Conservation (phyloP, 345 rosid species). For the Sapria himalayana region DNA sequence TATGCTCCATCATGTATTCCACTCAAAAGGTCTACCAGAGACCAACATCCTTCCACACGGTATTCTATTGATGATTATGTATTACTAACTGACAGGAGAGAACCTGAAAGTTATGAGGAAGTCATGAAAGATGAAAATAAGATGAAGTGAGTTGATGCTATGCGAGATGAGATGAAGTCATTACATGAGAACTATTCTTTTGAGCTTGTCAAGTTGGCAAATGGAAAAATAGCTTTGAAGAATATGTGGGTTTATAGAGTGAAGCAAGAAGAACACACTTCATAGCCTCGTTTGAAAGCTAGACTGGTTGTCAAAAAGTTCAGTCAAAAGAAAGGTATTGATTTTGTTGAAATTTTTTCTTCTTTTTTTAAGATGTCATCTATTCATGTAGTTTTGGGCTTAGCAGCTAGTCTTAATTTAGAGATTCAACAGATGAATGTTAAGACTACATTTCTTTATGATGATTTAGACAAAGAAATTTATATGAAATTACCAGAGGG, state of each 20-base stretch:
- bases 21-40: not conserved
- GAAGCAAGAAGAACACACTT: not conserved
- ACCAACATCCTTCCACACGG: not conserved
- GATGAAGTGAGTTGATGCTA: not conserved
- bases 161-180: constrained; percentile 1
- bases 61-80: not conserved
- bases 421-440: not conserved
- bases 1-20: not conserved
- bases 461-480: not conserved
- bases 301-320: not conserved
- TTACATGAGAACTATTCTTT: not conserved
- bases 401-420: too few species aligned
- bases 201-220: not conserved
- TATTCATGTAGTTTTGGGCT: too few species aligned
- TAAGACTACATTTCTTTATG: not conserved
- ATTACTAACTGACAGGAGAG: not conserved
- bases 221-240: not conserved
- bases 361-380: too few species aligned
- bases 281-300: not conserved
- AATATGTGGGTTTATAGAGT: not conserved
- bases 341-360: too few species aligned
- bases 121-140: not conserved
- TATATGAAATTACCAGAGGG: too few species aligned
- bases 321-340: not conserved
- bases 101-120: not conserved